Conservation (phyloP, 1,139 yeast genomes). For the Debaryomyces psychrophilus region DNA sequence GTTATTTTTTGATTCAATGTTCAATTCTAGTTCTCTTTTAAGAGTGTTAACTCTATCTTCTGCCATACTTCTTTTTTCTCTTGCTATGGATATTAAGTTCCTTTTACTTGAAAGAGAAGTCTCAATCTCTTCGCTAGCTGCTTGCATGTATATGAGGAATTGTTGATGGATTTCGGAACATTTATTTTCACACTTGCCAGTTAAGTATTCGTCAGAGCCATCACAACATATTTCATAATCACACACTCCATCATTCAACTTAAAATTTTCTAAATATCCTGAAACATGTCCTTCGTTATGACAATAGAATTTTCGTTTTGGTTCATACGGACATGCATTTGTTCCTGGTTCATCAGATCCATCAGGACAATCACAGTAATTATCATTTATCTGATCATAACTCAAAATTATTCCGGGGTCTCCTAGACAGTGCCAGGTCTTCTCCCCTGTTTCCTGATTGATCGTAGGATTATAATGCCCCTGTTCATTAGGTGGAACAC, state of each 20-base stretch:
- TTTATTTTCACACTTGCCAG: constrained; percentile 54
- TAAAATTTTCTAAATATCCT: constrained; percentile 57
- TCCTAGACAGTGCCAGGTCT: constrained; percentile 68
- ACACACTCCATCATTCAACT: constrained; percentile 89
- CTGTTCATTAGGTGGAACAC: constrained; percentile 43
- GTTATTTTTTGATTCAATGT: constrained; percentile 13
- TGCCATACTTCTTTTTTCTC: constrained; percentile 22
- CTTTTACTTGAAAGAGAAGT: constrained; percentile 28
- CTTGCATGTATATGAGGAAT: constrained; percentile 25
- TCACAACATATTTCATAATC: constrained; percentile 92
- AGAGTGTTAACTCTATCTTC: constrained; percentile 27
- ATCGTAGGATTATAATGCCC: constrained; percentile 56
- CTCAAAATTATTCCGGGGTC: constrained; percentile 65
- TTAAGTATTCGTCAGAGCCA: constrained; percentile 78
- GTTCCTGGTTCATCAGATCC: constrained; percentile 99
- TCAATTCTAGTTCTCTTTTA: constrained; percentile 32
- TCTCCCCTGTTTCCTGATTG: constrained; percentile 35
- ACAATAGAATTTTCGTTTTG: constrained; percentile 66
- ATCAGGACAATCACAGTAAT: constrained; percentile 95
- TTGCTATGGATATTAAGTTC: constrained; percentile 30
- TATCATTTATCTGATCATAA: constrained; percentile 74
- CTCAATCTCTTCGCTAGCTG: constrained; percentile 20
- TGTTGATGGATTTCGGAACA: constrained; percentile 55
- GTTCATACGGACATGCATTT: constrained; percentile 62
- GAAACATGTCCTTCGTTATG: constrained; percentile 71